Evolutionary conservation across 2,329 filamentous ascomycete genomes (phyloP), one percentile per base, ranked within the genome.

Genomic region (Ophiostoma pallidulum): DNA sequence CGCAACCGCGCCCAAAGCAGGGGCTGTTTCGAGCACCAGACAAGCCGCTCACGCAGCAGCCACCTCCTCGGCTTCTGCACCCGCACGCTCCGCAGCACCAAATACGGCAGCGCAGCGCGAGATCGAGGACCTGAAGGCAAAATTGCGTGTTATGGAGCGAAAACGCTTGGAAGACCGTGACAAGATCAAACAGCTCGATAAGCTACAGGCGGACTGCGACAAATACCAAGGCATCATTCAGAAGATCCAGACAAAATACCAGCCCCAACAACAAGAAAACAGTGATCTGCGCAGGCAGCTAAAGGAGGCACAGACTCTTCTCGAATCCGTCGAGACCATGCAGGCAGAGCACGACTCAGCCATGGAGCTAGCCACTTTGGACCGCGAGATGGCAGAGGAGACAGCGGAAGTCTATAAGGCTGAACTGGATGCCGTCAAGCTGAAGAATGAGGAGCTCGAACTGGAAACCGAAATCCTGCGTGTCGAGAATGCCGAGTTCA

Each of bases 331-430:
- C 3, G 86, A 91, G 56, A 73, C 75, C 26, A 71, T 84, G 46
- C 84, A 92, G 60, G 84, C 86, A 8, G 89, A 96, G 55, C 82
- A 94, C 62, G 92, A 97, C 26, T 77, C 82, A 4, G 78, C 85
- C 7, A 68, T 96, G 59, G 92, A 98, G 65, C 78, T 92, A 65
- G 88, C 89, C 7, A 84, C 86, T 0, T 70, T 98, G 22, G 92
- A 98, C 61, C 80, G 87, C 38, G 91, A 98, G 64, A 94, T 97
- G 86, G 92, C 92, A 0, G 90, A 98, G 64, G 91, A 96, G 65
- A 88, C 82, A 37, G 84, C 86, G 1, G 92, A 97, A 56, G 80
- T 84, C 16, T 72, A 84, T 43, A 92, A 89, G 62, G 75, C 78
- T 2, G 90, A 98, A 60, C 69, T 94, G 20, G 86, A 94, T 32